Percentiles rank a stretch among this genome's conserved stretches.
Conservation (phyloP, 208 protist genomes). For the Borovskyia barvae region DNA sequence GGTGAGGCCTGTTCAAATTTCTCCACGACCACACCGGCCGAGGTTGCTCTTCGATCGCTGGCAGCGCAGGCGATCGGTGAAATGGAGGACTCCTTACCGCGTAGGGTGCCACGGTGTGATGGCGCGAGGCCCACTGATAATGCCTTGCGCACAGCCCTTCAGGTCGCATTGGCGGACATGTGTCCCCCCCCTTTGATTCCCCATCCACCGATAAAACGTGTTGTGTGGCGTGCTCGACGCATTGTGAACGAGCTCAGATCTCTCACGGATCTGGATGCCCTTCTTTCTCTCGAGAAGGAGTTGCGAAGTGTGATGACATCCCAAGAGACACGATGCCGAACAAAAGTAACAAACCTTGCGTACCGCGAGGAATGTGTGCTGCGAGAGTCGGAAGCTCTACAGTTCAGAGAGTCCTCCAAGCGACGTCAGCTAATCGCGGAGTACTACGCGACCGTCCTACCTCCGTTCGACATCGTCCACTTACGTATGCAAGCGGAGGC, state of each 20-base stretch:
- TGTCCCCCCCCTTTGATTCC: slow-evolving; percentile 15
- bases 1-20: no score
- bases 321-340: slow-evolving; percentile 51
- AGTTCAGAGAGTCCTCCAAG: slow-evolving; percentile 22
- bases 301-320: slow-evolving; percentile 41
- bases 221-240: slow-evolving; percentile 53
- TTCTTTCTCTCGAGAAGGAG: slow-evolving; percentile 43
- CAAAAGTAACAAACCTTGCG: slow-evolving; percentile 39
- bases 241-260: slow-evolving; percentile 57
- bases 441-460: not conserved
- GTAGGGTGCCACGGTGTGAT: no score
- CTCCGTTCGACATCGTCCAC: slow-evolving; percentile 8
- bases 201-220: slow-evolving; percentile 15
- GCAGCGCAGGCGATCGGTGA: no score
- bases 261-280: slow-evolving; percentile 21
- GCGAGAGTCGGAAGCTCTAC: slow-evolving; percentile 35
- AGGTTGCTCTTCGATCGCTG: no score
- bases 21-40: no score
- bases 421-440: slow-evolving; percentile 13
- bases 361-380: slow-evolving; percentile 42
- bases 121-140: slow-evolving; percentile 8
- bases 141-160: slow-evolving; percentile 28
- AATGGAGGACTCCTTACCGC: no score
- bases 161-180: not conserved
- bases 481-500: slow-evolving; percentile 27